Base-by-base conservation (phyloP, 1,139 yeast species). In the Diutina scorzettiae region DNA sequence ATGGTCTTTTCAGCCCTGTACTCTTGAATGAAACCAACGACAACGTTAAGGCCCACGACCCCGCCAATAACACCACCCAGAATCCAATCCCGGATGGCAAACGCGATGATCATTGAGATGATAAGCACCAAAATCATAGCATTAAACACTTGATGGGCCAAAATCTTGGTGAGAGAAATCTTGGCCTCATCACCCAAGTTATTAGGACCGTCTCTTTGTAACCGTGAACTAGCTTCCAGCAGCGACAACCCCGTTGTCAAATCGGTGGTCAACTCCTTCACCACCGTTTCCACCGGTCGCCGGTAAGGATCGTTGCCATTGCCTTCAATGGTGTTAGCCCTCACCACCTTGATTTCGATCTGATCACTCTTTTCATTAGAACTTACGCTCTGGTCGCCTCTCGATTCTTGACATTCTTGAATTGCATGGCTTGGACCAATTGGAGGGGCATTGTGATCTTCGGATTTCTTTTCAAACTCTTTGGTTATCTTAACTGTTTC, bases 21-120 rank as follows among this genome's bases (percentile, higher is more conserved):
- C 55, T 81, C 87, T 57, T 83, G 93, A 48, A 75, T 59, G 43
- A 80, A 74, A 1, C 93, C 94, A 41, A 83, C 81, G 23, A 63
- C 61, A 40, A 82, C 78, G 55, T 83, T 83, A 48, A 83, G 68
- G 37, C 62, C 60, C 27, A 82, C 78, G 25, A 83, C 91, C 42
- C 76, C 80, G 1, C 76, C 80, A 55, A 83, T 80, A 29, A 83
- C 93, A 43, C 93, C 93, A 43, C 89, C 93, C 5, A 87, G 78
- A 46, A 82, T 83, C 81, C 85, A 82, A 60, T 82, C 93, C 44
- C 66, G 66, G 49, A 83, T 80, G 14, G 84, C 89, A 41, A 82
- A 69, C 2, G 91, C 81, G 43, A 83, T 81, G 37, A 78, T 62
- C 86, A 81, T 78, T 23, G 91, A 79, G 43, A 81, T 79, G 42